A percentile compares a stretch with the other conserved stretches of the same genome.
Evolutionary conservation across 345 rosid genomes (phyloP).

Genomic region (Murraya koenigii): DNA sequence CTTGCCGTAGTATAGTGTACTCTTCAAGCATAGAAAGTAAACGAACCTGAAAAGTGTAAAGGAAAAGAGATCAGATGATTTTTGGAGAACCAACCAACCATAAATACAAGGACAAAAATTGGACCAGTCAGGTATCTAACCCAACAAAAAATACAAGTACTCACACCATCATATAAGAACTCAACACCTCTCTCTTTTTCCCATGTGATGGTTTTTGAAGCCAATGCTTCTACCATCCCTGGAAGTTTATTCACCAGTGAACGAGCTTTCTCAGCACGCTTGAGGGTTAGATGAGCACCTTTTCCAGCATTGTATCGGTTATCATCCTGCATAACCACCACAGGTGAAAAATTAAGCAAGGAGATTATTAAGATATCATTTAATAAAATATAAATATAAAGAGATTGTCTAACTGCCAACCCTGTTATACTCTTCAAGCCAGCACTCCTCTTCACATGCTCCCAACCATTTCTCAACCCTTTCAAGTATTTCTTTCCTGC

Average conservation of each 20-base stretch:
- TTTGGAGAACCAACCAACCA: background rate
- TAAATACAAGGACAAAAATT: background rate
- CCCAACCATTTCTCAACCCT: constrained; percentile 92
- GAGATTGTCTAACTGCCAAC: constrained; percentile 36
- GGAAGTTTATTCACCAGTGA: constrained; percentile 85
- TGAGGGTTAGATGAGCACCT: constrained; percentile 95
- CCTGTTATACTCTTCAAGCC: constrained; percentile 99
- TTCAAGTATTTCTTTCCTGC: constrained; percentile 90
- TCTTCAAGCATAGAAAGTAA: constrained; percentile 93
- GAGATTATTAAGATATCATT: background rate
- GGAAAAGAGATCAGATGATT: constrained; percentile 13
- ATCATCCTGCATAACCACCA: constrained; percentile 63
- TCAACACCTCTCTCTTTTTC: constrained; percentile 77
- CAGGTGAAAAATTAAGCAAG: constrained; percentile 14
- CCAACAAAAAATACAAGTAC: constrained; percentile 19
- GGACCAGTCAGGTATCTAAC: background rate
- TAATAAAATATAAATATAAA: background rate
- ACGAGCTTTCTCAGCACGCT: constrained; percentile 99
- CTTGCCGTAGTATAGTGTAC: constrained; percentile 66
- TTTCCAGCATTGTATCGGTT: constrained; percentile 95
- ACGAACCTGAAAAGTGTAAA: constrained; percentile 49
- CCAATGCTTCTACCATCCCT: constrained; percentile 89
- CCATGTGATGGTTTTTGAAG: constrained; percentile 84
- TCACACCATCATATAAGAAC: constrained; percentile 92
- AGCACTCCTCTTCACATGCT: constrained; percentile 94